Conservation (phyloP, 495 filamentous ascomycete genomes). For the Penicillium steckii region DNA sequence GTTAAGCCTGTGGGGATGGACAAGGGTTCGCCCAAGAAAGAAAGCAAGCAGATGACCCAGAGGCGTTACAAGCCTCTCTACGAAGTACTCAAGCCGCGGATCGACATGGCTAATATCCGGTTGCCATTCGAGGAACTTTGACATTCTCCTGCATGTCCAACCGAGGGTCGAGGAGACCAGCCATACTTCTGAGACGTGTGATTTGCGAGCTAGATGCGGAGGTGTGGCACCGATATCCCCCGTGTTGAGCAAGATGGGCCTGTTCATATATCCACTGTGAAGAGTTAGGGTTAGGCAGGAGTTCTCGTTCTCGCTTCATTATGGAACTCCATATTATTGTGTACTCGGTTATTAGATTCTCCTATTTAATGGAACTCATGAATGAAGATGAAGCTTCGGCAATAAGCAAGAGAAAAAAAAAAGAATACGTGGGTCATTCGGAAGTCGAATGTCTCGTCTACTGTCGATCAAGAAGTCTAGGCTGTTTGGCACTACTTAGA, state of each 20-base stretch:
- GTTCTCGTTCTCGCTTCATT: neutral
- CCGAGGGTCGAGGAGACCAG: neutral
- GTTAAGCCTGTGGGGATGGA: conserved; percentile 4
- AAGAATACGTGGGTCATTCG: neutral
- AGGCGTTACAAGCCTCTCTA: neutral
- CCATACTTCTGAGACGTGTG: neutral
- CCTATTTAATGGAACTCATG: too few species aligned
- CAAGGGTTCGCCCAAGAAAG: neutral
- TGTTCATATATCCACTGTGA: neutral
- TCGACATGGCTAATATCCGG: neutral
- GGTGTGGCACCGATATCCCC: neutral
- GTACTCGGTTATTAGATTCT: too few species aligned
- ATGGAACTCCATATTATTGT: too few species aligned
- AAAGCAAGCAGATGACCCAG: conserved; percentile 3
- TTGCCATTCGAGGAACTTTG: neutral
- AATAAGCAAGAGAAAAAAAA: conserved; percentile 2
- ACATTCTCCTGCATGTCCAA: neutral
- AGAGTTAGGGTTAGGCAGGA: neutral
- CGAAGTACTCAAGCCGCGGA: neutral
- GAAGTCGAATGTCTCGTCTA: conserved; percentile 12
- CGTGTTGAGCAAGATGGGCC: neutral
- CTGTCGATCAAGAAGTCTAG: conserved; percentile 4
- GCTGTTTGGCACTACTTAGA: neutral
- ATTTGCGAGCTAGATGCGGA: conserved; percentile 4
- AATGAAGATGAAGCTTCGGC: neutral